phyloP scores from a whole-genome alignment of 768 basidiomycete species.

The Inosperma sp. region DNA sequence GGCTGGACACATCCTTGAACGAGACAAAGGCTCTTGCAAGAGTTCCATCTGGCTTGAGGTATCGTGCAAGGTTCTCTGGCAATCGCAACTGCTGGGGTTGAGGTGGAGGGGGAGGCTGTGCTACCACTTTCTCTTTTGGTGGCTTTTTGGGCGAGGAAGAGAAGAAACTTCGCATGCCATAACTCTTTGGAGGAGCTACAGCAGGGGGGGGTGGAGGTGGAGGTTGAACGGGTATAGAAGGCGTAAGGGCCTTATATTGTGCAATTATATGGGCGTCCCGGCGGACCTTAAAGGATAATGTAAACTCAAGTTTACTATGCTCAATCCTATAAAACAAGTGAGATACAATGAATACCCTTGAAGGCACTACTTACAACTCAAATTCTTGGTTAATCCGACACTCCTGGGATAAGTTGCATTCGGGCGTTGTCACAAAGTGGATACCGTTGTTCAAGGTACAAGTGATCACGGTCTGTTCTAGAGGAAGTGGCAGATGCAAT shows the following conservation, averaged over 20 bases:
- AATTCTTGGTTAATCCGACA: constrained; percentile 83
- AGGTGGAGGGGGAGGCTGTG: constrained; percentile 36
- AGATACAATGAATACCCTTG: background rate
- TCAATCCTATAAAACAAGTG: constrained; percentile 56
- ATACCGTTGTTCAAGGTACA: constrained; percentile 96
- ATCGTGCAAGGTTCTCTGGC: constrained; percentile 74
- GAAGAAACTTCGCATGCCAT: constrained; percentile 74
- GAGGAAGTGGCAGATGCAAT: constrained; percentile 73
- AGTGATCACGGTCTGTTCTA: constrained; percentile 66
- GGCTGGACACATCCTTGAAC: too few relatives aligned
- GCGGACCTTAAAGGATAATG: constrained; percentile 81
- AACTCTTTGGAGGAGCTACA: constrained; percentile 43
- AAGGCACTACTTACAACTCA: constrained; percentile 60
- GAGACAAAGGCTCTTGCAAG: constrained; percentile 84
- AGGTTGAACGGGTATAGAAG: constrained; percentile 37
- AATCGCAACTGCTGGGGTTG: constrained; percentile 35
- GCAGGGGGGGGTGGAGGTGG: constrained; percentile 37
- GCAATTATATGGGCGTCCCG: constrained; percentile 80
- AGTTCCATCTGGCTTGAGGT: constrained; percentile 80
- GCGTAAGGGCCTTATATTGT: constrained; percentile 63
- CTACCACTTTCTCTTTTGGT: constrained; percentile 43
- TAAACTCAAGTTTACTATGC: constrained; percentile 93
- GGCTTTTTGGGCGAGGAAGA: constrained; percentile 69
- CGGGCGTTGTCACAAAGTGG: constrained; percentile 90
- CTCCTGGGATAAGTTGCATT: constrained; percentile 54